These are phyloP conservation scores for Kentomonas sorsogonicus DNA, from an alignment of 208 protist genomes.

Conservation along the genomic window DNA sequence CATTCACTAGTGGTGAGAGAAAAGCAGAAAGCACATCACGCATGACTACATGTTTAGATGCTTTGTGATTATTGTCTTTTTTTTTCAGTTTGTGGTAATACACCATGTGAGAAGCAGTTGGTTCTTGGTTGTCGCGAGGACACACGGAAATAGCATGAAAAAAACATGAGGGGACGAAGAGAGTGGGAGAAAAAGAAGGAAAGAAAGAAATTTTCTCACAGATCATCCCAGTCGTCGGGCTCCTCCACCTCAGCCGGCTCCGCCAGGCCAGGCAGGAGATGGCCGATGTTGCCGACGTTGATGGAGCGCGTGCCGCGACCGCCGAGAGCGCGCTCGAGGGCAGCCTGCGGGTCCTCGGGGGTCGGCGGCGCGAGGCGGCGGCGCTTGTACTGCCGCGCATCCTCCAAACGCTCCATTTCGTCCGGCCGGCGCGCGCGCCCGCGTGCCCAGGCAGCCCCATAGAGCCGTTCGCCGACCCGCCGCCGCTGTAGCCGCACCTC, in stretches of 20 bases:
- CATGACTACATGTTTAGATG: background rate
- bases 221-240: slow-evolving; percentile 55
- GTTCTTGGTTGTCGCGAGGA: background rate
- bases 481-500: slow-evolving; percentile 78
- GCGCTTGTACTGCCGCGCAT: slow-evolving; percentile 39
- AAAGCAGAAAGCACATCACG: slow-evolving; percentile 4
- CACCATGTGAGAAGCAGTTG: too few relatives aligned
- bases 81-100: too few relatives aligned
- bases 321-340: slow-evolving; percentile 59
- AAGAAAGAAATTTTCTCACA: slow-evolving; percentile 4
- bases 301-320: slow-evolving; percentile 56
- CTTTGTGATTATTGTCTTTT: background rate
- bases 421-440: slow-evolving; percentile 61
- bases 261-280: slow-evolving; percentile 69
- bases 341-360: slow-evolving; percentile 34
- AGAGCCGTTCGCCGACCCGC: slow-evolving; percentile 57
- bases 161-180: slow-evolving; percentile 1
- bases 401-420: slow-evolving; percentile 60
- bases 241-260: slow-evolving; percentile 32
- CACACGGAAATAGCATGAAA: background rate
- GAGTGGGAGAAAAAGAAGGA: background rate
- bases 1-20: too few relatives aligned
- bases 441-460: slow-evolving; percentile 63
- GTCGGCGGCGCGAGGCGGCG: slow-evolving; percentile 37
- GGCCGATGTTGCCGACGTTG: slow-evolving; percentile 66